Evolutionary conservation across 225 moss, liverwort and hornwort genomes (phyloP).

Genomic region (Polytrichum formosum): DNA sequence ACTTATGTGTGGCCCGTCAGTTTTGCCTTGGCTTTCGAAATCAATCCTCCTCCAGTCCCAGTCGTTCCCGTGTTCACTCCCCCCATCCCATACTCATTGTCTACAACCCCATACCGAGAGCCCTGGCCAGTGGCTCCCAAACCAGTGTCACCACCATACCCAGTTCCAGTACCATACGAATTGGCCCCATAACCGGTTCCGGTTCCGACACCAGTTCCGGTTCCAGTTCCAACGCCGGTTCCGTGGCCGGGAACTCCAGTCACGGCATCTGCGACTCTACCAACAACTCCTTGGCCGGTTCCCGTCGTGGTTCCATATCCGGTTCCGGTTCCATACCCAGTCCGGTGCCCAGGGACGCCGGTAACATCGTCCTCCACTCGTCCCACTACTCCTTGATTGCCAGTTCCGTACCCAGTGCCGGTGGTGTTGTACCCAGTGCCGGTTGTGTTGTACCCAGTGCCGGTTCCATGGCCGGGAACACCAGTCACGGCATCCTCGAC

Average conservation of each 20-base stretch:
- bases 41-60: neutral
- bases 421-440: neutral
- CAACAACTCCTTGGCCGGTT: neutral
- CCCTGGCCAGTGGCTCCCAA: neutral
- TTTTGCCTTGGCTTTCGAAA: neutral
- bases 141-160: neutral
- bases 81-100: neutral
- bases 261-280: neutral
- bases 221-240: neutral
- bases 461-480: neutral
- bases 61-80: too few species aligned
- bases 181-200: neutral
- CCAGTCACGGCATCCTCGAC: neutral
- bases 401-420: neutral
- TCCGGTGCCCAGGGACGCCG: neutral
- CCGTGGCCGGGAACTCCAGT: neutral
- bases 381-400: neutral
- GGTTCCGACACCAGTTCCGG: neutral
- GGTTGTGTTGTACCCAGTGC: neutral
- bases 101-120: neutral
- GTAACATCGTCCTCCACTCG: neutral
- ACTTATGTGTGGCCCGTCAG: neutral
- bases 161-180: neutral
- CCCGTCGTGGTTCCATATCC: neutral
- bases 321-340: neutral